These are phyloP conservation scores for Beauveria medogensis DNA, from an alignment of 2,329 filamentous ascomycete species.

Conservation along the genomic window DNA sequence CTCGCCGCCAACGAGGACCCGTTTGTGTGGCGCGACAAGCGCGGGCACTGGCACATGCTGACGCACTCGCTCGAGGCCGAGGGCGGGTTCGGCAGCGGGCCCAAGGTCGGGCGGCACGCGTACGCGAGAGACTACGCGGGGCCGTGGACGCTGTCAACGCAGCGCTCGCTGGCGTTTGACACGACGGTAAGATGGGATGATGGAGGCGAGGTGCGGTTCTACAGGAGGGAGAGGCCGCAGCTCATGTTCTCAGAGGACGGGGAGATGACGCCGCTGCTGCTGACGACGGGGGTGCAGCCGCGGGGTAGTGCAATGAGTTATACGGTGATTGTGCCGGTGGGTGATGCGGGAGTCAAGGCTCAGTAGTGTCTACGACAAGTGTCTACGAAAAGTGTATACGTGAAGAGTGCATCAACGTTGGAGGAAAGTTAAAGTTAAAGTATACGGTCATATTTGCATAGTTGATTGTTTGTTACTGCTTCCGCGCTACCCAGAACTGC, in stretches of 20 bases:
- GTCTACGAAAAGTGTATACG: no score
- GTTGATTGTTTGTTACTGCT: conserved; percentile 9
- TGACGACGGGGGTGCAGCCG: conserved; percentile 39
- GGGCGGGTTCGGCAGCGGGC: conserved; percentile 19
- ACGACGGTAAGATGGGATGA: conserved; percentile 28
- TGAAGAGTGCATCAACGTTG: background rate
- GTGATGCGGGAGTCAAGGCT: conserved; percentile 14
- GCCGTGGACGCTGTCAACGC: conserved; percentile 21
- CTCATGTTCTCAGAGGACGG: conserved; percentile 39
- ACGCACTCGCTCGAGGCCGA: conserved; percentile 23
- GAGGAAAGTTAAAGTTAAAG: background rate
- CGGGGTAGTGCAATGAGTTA: conserved; percentile 20
- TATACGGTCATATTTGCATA: background rate
- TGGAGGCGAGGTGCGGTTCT: conserved; percentile 29
- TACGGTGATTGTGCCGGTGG: conserved; percentile 19
- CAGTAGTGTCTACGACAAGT: background rate
- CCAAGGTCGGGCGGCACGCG: conserved; percentile 22
- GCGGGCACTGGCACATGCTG: conserved; percentile 25
- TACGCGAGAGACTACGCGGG: conserved; percentile 20
- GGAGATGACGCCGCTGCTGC: conserved; percentile 35
- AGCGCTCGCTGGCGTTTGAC: conserved; percentile 20
- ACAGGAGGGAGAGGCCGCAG: conserved; percentile 39
- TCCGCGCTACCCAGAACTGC: conserved; percentile 44
- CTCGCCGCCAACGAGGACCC: conserved; percentile 21
- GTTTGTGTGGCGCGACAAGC: conserved; percentile 26